phyloP scores from a whole-genome alignment of 2,329 filamentous ascomycete genomes.

The Dissoconium aciculare region DNA sequence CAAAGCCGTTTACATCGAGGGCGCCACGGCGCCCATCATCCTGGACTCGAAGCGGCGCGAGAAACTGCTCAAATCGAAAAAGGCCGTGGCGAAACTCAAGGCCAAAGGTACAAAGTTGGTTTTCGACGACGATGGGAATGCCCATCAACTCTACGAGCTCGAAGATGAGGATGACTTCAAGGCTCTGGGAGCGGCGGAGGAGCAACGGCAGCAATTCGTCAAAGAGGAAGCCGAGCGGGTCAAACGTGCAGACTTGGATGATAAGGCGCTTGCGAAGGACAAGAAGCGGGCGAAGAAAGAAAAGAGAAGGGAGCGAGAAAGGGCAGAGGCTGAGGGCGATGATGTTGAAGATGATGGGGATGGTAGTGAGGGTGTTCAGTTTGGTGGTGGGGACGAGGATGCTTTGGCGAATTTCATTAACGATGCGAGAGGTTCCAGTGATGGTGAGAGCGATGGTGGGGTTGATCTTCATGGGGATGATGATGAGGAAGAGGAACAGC shows the following conservation, averaged over 20 bases:
- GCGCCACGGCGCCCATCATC: constrained; percentile 54
- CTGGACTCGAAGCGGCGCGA: constrained; percentile 91
- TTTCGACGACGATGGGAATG: constrained; percentile 81
- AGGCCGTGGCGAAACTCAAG: constrained; percentile 85
- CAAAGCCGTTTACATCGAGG: constrained; percentile 48
- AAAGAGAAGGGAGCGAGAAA: constrained; percentile 54
- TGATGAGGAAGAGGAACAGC: constrained; percentile 32
- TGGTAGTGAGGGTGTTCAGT: constrained; percentile 14
- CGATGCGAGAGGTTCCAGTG: constrained; percentile 20
- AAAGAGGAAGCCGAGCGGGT: constrained; percentile 59
- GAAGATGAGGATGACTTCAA: constrained; percentile 71
- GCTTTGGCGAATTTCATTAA: constrained; percentile 30
- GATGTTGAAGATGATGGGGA: constrained; percentile 10
- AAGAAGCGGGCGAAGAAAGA: constrained; percentile 64
- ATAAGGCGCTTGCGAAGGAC: constrained; percentile 67
- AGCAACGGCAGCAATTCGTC: constrained; percentile 64
- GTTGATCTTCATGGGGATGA: too few relatives aligned
- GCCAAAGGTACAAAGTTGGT: constrained; percentile 72
- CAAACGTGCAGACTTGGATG: constrained; percentile 58
- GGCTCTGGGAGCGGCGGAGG: constrained; percentile 57
- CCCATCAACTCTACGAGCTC: constrained; percentile 77
- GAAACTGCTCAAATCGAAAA: constrained; percentile 88
- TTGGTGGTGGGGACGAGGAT: constrained; percentile 22
- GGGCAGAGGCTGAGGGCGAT: constrained; percentile 30
- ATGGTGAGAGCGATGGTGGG: constrained; percentile 30